Evolutionary conservation across 2,329 filamentous ascomycete species (phyloP).

Genomic region (Triangularia setosa): DNA sequence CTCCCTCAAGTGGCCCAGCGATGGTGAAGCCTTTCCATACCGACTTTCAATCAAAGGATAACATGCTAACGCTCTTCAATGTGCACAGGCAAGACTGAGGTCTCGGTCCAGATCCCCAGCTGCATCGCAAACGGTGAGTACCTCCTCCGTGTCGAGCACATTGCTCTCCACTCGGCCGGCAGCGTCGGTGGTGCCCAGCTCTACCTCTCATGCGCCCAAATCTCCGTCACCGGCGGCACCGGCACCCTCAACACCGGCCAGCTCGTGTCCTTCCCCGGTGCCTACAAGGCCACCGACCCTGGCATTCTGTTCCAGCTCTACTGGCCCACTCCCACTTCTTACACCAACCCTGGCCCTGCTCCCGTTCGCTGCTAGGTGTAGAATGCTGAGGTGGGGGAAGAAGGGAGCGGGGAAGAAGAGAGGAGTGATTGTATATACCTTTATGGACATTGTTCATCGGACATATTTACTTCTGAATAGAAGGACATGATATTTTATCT

Average conservation of each 20-base stretch:
- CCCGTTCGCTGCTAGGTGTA: constrained; percentile 24
- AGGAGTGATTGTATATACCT: background rate
- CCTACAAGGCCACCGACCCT: constrained; percentile 30
- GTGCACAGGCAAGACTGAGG: constrained; percentile 25
- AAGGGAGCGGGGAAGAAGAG: background rate
- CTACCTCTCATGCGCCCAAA: constrained; percentile 32
- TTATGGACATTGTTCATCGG: background rate
- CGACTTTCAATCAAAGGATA: background rate
- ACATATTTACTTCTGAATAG: background rate
- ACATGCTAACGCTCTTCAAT: background rate
- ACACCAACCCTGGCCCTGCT: constrained; percentile 26
- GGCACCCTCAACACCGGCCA: constrained; percentile 24
- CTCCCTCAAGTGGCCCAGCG: constrained; percentile 37
- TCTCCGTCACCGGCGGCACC: constrained; percentile 28
- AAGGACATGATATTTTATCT: background rate
- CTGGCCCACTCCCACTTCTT: constrained; percentile 25
- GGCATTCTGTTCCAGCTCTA: constrained; percentile 29
- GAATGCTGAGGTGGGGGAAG: background rate
- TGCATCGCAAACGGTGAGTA: constrained; percentile 35
- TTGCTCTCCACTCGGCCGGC: constrained; percentile 33
- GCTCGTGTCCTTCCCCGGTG: constrained; percentile 30
- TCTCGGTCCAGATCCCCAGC: constrained; percentile 31
- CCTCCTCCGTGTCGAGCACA: constrained; percentile 36
- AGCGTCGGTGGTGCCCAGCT: constrained; percentile 33
- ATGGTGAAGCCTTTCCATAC: constrained; percentile 26